A percentile compares a stretch with the other conserved stretches of the same genome.
Evolutionary conservation across 148 eudicot genomes (phyloP).

Genomic region (Heliosperma pusillum): DNA sequence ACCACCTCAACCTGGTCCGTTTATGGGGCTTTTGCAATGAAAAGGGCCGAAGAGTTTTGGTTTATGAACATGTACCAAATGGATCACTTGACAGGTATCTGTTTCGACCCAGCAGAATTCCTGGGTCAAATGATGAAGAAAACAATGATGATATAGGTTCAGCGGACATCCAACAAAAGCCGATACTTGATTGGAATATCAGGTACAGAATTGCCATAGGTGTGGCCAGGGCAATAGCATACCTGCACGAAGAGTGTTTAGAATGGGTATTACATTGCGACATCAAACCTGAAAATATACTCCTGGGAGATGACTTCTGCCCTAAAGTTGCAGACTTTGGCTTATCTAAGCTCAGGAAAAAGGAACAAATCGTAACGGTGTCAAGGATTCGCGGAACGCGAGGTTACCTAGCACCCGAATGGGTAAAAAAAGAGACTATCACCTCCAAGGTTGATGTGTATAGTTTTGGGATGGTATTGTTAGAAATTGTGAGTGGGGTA

Average conservation of each 20-base stretch:
- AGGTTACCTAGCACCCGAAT: slow-evolving; percentile 89
- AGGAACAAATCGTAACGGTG: slow-evolving; percentile 59
- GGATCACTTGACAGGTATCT: slow-evolving; percentile 71
- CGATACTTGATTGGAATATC: slow-evolving; percentile 75
- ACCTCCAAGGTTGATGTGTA: slow-evolving; percentile 84
- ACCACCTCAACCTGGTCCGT: slow-evolving; percentile 79
- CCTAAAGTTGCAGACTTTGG: slow-evolving; percentile 85
- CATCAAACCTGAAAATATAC: slow-evolving; percentile 87
- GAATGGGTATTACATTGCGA: slow-evolving; percentile 93
- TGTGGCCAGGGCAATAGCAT: slow-evolving; percentile 87
- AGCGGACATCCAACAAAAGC: slow-evolving; percentile 23
- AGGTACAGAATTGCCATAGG: slow-evolving; percentile 83
- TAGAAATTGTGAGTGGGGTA: slow-evolving; percentile 66
- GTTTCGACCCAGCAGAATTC: slow-evolving; percentile 22
- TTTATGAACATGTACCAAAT: slow-evolving; percentile 81
- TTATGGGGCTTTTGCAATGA: slow-evolving; percentile 92
- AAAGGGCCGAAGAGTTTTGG: slow-evolving; percentile 61
- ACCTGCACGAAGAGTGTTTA: slow-evolving; percentile 77
- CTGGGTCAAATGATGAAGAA: slow-evolving; percentile 7
- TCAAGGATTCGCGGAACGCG: slow-evolving; percentile 67
- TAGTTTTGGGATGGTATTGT: slow-evolving; percentile 73
- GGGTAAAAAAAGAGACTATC: slow-evolving; percentile 53
- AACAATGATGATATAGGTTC: slow-evolving; percentile 7
- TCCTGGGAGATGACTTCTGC: slow-evolving; percentile 82
- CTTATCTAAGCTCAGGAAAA: slow-evolving; percentile 68